These are phyloP conservation scores for Amanita exitialis DNA, from an alignment of 768 basidiomycete species.

Conservation along the genomic window DNA sequence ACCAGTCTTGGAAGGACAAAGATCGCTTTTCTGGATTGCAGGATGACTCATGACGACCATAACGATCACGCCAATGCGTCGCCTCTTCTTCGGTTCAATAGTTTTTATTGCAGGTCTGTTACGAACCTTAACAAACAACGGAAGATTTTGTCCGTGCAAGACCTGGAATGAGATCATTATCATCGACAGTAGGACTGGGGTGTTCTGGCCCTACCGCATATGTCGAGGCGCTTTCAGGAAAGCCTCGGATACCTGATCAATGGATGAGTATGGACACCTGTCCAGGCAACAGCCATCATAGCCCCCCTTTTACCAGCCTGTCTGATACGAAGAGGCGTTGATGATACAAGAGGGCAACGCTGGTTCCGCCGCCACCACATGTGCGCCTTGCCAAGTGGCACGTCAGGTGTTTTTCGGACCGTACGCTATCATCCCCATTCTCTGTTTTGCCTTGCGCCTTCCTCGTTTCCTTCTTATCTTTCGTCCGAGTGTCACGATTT, in stretches of 20 bases:
- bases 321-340: slow-evolving; percentile 30
- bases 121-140: slow-evolving; percentile 41
- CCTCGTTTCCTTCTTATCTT: no score
- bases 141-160: slow-evolving; percentile 57
- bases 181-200: slow-evolving; percentile 55
- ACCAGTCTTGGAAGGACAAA: slow-evolving; percentile 47
- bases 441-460: no score
- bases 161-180: slow-evolving; percentile 70
- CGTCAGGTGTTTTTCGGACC: no score
- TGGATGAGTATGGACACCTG: slow-evolving; percentile 38
- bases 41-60: slow-evolving; percentile 29
- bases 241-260: slow-evolving; percentile 15
- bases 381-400: no score
- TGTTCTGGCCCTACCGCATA: slow-evolving; percentile 82
- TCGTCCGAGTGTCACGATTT: no score
- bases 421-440: no score
- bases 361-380: no score
- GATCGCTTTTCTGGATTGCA: slow-evolving; percentile 44
- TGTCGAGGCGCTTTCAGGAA: slow-evolving; percentile 40
- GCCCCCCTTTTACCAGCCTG: slow-evolving; percentile 34
- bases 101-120: slow-evolving; percentile 2
- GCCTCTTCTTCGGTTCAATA: background rate
- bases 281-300: slow-evolving; percentile 30
- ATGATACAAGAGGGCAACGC: no score
- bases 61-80: slow-evolving; percentile 16